Evolutionary conservation across 768 basidiomycete genomes (phyloP), one percentile per base, ranked within the genome.

Genomic region (Mycena sanguinolenta): DNA sequence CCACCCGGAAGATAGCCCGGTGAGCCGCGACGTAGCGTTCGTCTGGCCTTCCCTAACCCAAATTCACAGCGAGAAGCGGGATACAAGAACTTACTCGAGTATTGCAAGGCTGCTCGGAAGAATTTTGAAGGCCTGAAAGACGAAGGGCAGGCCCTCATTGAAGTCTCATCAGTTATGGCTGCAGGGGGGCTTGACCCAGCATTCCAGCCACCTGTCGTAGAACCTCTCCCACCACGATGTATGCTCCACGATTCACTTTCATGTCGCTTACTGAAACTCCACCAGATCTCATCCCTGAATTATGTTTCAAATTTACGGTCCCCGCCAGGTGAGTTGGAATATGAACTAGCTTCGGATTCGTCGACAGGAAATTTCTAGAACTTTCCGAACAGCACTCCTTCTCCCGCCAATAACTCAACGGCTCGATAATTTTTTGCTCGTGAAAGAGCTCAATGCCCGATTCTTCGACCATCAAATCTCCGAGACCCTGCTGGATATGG

Each of bases 221-320:
- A 69, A 70, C 87, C 83, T 74, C 78, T 76, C 4, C 81, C 84
- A 7, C 81, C 85, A 9, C 93, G 92, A 82, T 92, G 94, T 93
- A 77, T 36, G 88, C 75, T 25, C 30, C n/a, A 21, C 28, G 49
- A 36, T 42, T 28, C 52, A 58, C 30, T 21, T 13, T 27, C 32
- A 32, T 53, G 34, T 23, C 17, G 52, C 30, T 46, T 42, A 39
- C 67, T 65, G 25, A 69, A 70, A 32, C 16, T 58, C 52, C 19
- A 63, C 12, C 76, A 95, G 94, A 92, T 77, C 83, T 95, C 46
- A 94, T 95, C 74, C 95, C 95, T n/a, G 95, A 95, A 77, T 82
- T 95, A 19, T 93, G 91, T 75, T 86, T 85, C 50, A 92, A 89
- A 75, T 90, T 88, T 75, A 91, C 90, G 13, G 82, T 95, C 68